These are phyloP conservation scores for Colletotrichum higginsianum DNA, from an alignment of 2,329 filamentous ascomycete genomes.

Conservation along the genomic window DNA sequence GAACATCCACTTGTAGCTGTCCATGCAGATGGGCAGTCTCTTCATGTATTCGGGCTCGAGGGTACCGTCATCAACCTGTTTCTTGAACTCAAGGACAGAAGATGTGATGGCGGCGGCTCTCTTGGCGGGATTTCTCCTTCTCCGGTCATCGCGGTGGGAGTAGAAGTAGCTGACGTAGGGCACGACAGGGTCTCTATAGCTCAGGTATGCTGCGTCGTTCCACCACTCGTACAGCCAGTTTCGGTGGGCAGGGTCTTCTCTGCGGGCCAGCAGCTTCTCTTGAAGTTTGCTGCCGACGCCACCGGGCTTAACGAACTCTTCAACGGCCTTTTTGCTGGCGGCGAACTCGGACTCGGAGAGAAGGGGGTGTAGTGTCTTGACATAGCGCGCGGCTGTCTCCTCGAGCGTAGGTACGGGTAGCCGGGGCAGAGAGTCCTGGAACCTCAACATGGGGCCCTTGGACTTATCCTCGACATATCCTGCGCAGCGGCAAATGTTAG, in stretches of 20 bases:
- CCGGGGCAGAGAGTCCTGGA: conserved; percentile 86
- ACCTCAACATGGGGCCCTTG: conserved; percentile 86
- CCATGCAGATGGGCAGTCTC: conserved; percentile 97
- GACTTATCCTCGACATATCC: conserved; percentile 85
- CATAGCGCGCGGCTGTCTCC: conserved; percentile 84
- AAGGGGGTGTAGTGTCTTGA: conserved; percentile 84
- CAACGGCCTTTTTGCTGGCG: conserved; percentile 84
- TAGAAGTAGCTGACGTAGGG: conserved; percentile 99
- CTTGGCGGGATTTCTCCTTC: conserved; percentile 89
- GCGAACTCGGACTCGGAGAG: conserved; percentile 79
- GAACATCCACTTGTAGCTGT: conserved; percentile 99
- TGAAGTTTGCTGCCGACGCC: conserved; percentile 88
- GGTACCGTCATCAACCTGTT: conserved; percentile 84
- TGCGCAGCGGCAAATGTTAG: conserved; percentile 50
- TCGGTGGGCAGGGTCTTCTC: conserved; percentile 84
- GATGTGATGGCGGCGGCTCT: conserved; percentile 92
- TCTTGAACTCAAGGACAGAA: conserved; percentile 92
- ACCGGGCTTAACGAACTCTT: conserved; percentile 90
- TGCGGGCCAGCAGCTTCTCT: conserved; percentile 85
- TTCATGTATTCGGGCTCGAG: conserved; percentile 99
- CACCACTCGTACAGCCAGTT: conserved; percentile 99
- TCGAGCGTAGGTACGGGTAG: conserved; percentile 87
- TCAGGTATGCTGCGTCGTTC: conserved; percentile 94
- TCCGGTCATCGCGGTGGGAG: conserved; percentile 94
- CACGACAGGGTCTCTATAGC: conserved; percentile 94